Evolutionary conservation across 2,329 filamentous ascomycete genomes (phyloP).

Genomic region (Xylariaceae sp.): DNA sequence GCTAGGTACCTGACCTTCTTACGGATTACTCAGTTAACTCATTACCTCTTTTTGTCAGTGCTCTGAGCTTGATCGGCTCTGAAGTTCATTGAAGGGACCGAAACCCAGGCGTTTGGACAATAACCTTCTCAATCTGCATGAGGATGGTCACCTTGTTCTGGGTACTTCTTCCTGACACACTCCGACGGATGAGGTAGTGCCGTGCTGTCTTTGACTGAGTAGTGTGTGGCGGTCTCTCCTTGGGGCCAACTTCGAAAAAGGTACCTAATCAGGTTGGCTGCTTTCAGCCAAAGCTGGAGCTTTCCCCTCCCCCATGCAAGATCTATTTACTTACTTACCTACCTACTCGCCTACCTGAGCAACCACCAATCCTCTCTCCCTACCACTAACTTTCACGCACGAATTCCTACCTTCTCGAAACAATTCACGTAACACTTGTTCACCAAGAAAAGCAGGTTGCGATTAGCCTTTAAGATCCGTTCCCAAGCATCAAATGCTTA

Average conservation of each 20-base stretch:
- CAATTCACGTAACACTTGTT: slow-evolving; percentile 42
- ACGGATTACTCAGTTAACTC: too few relatives aligned
- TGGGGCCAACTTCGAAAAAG: too few relatives aligned
- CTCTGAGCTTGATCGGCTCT: too few relatives aligned
- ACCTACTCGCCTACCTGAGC: slow-evolving; percentile 6
- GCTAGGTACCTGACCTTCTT: too few relatives aligned
- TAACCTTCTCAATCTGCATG: too few relatives aligned
- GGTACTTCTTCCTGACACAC: too few relatives aligned
- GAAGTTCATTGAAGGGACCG: too few relatives aligned
- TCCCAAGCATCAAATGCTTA: slow-evolving; percentile 17
- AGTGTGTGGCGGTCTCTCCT: neutral
- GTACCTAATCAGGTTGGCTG: too few relatives aligned
- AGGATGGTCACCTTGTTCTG: too few relatives aligned
- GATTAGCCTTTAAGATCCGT: slow-evolving; percentile 27
- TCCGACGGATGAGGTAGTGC: slow-evolving; percentile 15
- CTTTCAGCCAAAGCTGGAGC: neutral
- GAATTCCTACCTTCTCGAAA: slow-evolving; percentile 34
- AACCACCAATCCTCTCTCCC: slow-evolving; percentile 11
- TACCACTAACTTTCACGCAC: slow-evolving; percentile 16
- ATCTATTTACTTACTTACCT: slow-evolving; percentile 13
- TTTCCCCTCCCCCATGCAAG: neutral
- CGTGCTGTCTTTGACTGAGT: slow-evolving; percentile 5
- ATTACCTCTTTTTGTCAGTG: too few relatives aligned
- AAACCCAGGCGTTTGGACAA: neutral
- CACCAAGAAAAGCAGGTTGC: slow-evolving; percentile 30